Conservation (phyloP, 1,284 basidiomycete species). For the Waitea zeae region DNA sequence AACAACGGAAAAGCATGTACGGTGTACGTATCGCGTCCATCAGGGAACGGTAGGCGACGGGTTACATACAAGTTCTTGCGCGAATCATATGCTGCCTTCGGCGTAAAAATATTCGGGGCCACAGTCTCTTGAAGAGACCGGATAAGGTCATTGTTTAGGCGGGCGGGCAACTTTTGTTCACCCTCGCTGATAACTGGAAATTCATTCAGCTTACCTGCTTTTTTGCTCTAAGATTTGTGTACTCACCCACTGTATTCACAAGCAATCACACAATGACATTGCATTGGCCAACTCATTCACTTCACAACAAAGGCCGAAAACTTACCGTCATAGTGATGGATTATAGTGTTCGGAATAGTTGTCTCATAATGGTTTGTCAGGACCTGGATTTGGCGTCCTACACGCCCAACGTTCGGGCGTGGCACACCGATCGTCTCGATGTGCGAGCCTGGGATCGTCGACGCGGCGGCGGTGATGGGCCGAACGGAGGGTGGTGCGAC, state of each 20-base stretch:
- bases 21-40: constrained; percentile 27
- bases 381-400: constrained; percentile 33
- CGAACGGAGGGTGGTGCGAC: too few species aligned
- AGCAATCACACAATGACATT: neutral
- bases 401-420: constrained; percentile 39
- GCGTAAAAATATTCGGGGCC: constrained; percentile 43
- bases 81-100: constrained; percentile 55
- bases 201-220: constrained; percentile 3
- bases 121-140: constrained; percentile 33
- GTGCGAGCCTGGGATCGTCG: too few species aligned
- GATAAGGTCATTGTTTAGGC: constrained; percentile 51
- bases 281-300: neutral
- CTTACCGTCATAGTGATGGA: constrained; percentile 63
- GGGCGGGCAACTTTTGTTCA: constrained; percentile 46
- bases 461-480: constrained; percentile 10
- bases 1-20: constrained; percentile 4
- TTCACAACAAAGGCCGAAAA: constrained; percentile 4
- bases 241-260: constrained; percentile 35
- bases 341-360: constrained; percentile 37
- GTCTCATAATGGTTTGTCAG: constrained; percentile 48
- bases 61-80: constrained; percentile 59
- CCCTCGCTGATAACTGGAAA: constrained; percentile 37
- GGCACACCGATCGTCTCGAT: constrained; percentile 42
- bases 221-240: neutral
- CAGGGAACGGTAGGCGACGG: constrained; percentile 35